Evolutionary conservation across 1,284 basidiomycete genomes (phyloP).

Genomic region (Porodaedalea pini): DNA sequence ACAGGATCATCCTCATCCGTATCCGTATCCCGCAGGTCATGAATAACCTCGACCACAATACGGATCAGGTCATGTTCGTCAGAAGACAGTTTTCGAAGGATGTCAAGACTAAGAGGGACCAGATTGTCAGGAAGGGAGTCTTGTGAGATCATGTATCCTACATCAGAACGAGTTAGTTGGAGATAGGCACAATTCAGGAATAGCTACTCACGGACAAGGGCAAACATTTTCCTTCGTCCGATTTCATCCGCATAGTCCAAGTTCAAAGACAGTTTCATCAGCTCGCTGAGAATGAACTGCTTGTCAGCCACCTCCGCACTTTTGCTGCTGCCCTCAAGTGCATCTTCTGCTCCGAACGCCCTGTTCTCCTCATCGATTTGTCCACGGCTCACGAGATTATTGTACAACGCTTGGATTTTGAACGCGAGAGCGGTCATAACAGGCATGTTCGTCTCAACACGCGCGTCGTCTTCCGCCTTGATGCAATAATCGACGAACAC

Average conservation of each 20-base stretch:
- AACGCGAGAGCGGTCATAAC: conserved; percentile 90
- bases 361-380: conserved; percentile 43
- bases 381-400: conserved; percentile 55
- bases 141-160: conserved; percentile 86
- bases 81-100: conserved; percentile 80
- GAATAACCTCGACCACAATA: conserved; percentile 91
- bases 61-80: conserved; percentile 90
- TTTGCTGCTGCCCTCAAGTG: conserved; percentile 43
- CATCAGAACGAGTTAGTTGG: conserved; percentile 1
- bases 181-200: conserved; percentile 4
- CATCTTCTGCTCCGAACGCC: conserved; percentile 38
- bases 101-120: conserved; percentile 81
- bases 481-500: conserved; percentile 83
- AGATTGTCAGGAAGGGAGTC: conserved; percentile 75
- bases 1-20: conserved; percentile 44
- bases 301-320: conserved; percentile 59
- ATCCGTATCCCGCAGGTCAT: conserved; percentile 73
- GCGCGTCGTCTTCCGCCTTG: conserved; percentile 57
- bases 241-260: conserved; percentile 95
- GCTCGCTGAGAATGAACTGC: conserved; percentile 78
- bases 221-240: conserved; percentile 89
- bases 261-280: conserved; percentile 78
- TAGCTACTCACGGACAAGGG: conserved; percentile 67
- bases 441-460: conserved; percentile 77
- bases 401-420: conserved; percentile 79